Percentiles rank a stretch among this genome's conserved stretches.
phyloP scores from a whole-genome alignment of 1,139 yeast species.

The Pichia sp. region DNA sequence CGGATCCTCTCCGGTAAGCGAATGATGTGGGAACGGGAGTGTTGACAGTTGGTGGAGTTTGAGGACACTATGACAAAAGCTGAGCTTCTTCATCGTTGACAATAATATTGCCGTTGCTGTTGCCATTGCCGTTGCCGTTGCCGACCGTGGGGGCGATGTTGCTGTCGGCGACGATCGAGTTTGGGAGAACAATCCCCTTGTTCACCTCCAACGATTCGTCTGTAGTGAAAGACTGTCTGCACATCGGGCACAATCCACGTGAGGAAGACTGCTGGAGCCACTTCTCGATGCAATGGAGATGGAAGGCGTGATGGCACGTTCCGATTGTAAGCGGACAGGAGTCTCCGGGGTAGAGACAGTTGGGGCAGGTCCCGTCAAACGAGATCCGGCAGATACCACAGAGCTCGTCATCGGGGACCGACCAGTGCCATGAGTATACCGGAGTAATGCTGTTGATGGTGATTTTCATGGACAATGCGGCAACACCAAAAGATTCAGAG shows the following conservation, averaged over 20 bases:
- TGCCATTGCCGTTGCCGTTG: no score
- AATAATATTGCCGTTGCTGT: neutral
- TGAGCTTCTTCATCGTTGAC: neutral
- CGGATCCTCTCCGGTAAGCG: no score
- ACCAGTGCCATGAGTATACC: constrained; percentile 84
- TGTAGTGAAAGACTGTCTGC: constrained; percentile 65
- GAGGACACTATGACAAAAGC: neutral
- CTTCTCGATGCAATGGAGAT: constrained; percentile 71
- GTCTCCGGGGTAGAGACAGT: constrained; percentile 81
- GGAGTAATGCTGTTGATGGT: constrained; percentile 68
- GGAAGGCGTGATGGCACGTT: constrained; percentile 80
- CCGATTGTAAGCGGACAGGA: constrained; percentile 70
- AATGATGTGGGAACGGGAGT: no score
- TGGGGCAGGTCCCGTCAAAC: constrained; percentile 89
- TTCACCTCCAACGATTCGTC: constrained; percentile 26
- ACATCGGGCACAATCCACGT: constrained; percentile 86
- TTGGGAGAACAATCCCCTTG: constrained; percentile 19
- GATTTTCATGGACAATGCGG: no score
- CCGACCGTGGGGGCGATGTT: neutral
- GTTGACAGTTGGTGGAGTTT: neutral
- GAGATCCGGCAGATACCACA: constrained; percentile 90
- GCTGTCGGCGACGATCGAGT: neutral
- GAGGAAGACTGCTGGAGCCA: constrained; percentile 79
- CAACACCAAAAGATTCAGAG: no score
- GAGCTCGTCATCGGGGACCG: constrained; percentile 62